phyloP scores from a whole-genome alignment of 441 rosid genomes.

The Eruca vesicaria region DNA sequence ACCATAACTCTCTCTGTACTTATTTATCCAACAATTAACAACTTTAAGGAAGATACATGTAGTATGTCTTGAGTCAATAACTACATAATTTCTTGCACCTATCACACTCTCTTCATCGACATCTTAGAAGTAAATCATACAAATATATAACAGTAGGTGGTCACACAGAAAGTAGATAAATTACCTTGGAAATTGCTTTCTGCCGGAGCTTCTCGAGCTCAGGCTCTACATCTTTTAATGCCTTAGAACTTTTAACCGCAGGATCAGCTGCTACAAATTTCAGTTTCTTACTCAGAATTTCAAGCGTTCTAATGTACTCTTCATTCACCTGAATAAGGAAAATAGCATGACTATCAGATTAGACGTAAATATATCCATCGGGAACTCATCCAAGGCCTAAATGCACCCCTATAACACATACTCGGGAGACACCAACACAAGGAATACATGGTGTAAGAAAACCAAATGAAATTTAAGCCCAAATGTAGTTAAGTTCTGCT shows the following conservation, averaged over 20 bases:
- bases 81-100: slow-evolving; percentile 5
- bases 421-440: neutral
- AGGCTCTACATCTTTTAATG: slow-evolving; percentile 95
- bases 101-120: neutral
- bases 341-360: slow-evolving; percentile 22
- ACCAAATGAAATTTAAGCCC: neutral
- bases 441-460: neutral
- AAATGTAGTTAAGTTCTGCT: neutral
- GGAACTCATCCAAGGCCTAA: neutral
- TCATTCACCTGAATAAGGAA: slow-evolving; percentile 77
- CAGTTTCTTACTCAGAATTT: slow-evolving; percentile 90
- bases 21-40: neutral
- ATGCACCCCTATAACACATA: slow-evolving; percentile 2
- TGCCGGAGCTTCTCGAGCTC: slow-evolving; percentile 98
- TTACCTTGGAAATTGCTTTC: slow-evolving; percentile 95
- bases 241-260: slow-evolving; percentile 80
- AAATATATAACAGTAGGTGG: slow-evolving; percentile 5
- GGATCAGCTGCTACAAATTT: slow-evolving; percentile 83
- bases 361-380: neutral
- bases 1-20: slow-evolving; percentile 1
- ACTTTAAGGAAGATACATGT: neutral
- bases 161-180: slow-evolving; percentile 23
- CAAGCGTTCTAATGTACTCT: slow-evolving; percentile 89
- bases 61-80: neutral
- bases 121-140: neutral